Percentiles rank a stretch among this genome's conserved stretches.
These are phyloP conservation scores for Graphiopsis chlorocephala DNA, from an alignment of 2,329 filamentous ascomycete genomes.

Conservation along the genomic window DNA sequence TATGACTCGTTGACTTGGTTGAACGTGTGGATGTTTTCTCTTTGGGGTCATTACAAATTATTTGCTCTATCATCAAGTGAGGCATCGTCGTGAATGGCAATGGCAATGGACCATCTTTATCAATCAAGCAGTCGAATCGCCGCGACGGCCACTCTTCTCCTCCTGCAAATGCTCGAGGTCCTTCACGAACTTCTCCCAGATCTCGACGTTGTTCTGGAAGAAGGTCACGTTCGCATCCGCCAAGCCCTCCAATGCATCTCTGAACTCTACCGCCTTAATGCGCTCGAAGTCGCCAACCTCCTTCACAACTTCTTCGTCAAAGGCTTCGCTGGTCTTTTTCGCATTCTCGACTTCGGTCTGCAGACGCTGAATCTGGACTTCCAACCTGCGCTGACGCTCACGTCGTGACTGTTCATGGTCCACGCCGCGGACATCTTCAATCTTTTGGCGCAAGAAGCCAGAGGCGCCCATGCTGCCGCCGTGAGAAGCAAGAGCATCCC, in stretches of 20 bases:
- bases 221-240: slow-evolving; percentile 85
- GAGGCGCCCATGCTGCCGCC: slow-evolving; percentile 62
- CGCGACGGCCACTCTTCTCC: slow-evolving; percentile 33
- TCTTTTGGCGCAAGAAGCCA: slow-evolving; percentile 86
- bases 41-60: slow-evolving; percentile 2
- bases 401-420: slow-evolving; percentile 90
- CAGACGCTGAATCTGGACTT: slow-evolving; percentile 87
- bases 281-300: slow-evolving; percentile 93
- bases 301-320: slow-evolving; percentile 92
- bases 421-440: slow-evolving; percentile 94
- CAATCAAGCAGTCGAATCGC: neutral
- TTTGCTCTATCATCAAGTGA: neutral
- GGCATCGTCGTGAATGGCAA: neutral
- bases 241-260: slow-evolving; percentile 76
- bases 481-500: slow-evolving; percentile 71
- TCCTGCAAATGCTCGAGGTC: slow-evolving; percentile 67
- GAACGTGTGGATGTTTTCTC: neutral
- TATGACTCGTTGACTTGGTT: neutral
- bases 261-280: slow-evolving; percentile 93
- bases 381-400: slow-evolving; percentile 83
- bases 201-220: slow-evolving; percentile 73
- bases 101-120: neutral
- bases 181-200: slow-evolving; percentile 86
- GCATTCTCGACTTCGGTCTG: slow-evolving; percentile 85
- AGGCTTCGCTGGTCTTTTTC: slow-evolving; percentile 82